Evolutionary conservation across 805 yeast genomes (phyloP).

Genomic region (Saturnispora silvae): DNA sequence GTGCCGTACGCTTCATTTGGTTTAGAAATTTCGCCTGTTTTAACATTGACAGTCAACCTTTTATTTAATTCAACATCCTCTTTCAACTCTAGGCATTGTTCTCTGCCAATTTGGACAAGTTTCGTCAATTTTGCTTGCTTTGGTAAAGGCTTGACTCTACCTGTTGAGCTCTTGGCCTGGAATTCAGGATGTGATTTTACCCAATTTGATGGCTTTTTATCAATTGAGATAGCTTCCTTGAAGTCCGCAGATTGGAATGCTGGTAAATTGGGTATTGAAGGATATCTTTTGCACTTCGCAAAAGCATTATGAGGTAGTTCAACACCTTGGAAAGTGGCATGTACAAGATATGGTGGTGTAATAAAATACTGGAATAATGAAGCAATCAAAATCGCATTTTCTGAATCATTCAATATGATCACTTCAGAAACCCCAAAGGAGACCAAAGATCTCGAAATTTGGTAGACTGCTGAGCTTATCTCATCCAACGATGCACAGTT

Average conservation of each 20-base stretch:
- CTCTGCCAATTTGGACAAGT: constrained; percentile 67
- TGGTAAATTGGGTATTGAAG: constrained; percentile 54
- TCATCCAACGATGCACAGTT: constrained; percentile 45
- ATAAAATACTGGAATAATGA: constrained; percentile 11
- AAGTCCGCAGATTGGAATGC: constrained; percentile 25
- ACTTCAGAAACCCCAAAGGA: constrained; percentile 65
- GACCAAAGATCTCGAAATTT: constrained; percentile 67
- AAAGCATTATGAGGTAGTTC: constrained; percentile 35
- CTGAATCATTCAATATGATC: constrained; percentile 39
- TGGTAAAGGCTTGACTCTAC: constrained; percentile 34
- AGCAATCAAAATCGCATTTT: constrained; percentile 6
- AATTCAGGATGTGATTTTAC: constrained; percentile 10
- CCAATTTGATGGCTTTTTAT: constrained; percentile 28
- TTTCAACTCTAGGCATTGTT: constrained; percentile 44
- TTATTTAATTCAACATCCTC: constrained; percentile 66
- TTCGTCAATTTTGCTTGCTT: constrained; percentile 51
- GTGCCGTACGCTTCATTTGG: constrained; percentile 62
- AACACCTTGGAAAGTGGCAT: constrained; percentile 38
- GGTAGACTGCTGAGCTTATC: constrained; percentile 62
- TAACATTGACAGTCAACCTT: constrained; percentile 69
- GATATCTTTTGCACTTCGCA: constrained; percentile 50
- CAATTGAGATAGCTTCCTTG: constrained; percentile 56
- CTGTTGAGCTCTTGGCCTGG: constrained; percentile 27
- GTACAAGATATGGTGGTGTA: constrained; percentile 10
- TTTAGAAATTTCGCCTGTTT: constrained; percentile 52